A percentile compares a stretch with the other conserved stretches of the same genome.
These are phyloP conservation scores for Panicum virgatum DNA, from an alignment of 202 grass and related monocot genomes.

Conservation along the genomic window DNA sequence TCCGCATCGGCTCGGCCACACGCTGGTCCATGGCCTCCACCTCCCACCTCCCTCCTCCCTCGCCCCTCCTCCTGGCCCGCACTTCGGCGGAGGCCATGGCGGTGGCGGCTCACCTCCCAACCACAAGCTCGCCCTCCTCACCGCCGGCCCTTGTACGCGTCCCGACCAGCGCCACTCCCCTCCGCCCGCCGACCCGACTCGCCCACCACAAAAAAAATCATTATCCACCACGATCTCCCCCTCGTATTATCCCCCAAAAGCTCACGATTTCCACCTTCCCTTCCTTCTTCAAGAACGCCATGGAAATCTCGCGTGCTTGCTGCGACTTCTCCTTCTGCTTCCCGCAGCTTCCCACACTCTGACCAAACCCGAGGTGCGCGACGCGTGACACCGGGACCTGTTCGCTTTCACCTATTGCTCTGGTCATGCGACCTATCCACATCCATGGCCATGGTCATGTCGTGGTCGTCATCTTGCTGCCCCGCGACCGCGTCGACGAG, in stretches of 20 bases:
- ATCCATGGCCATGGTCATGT: constrained; percentile 24
- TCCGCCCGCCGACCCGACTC: neutral
- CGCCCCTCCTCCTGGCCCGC: too few species aligned
- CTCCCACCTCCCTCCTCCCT: too few species aligned
- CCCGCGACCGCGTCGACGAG: constrained; percentile 7
- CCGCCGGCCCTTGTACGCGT: constrained; percentile 37
- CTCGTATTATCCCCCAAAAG: neutral
- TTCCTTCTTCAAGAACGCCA: neutral
- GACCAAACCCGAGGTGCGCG: neutral
- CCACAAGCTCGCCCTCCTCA: too few species aligned
- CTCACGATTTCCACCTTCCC: neutral
- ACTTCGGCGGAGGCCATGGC: too few species aligned
- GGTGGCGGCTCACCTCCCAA: too few species aligned
- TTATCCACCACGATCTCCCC: neutral
- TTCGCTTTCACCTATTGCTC: neutral
- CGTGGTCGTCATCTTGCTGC: constrained; percentile 41
- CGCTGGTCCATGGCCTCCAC: too few species aligned
- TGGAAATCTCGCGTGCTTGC: constrained; percentile 20
- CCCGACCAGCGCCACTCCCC: constrained; percentile 11
- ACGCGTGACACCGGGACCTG: neutral
- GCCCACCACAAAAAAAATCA: constrained; percentile 40
- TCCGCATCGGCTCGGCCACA: too few species aligned
- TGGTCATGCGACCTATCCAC: neutral
- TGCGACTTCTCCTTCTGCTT: neutral
- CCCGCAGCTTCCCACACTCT: neutral